Evolutionary conservation across 805 yeast genomes (phyloP), one percentile per base, ranked within the genome.

Genomic region (Blastobotrys americana): DNA sequence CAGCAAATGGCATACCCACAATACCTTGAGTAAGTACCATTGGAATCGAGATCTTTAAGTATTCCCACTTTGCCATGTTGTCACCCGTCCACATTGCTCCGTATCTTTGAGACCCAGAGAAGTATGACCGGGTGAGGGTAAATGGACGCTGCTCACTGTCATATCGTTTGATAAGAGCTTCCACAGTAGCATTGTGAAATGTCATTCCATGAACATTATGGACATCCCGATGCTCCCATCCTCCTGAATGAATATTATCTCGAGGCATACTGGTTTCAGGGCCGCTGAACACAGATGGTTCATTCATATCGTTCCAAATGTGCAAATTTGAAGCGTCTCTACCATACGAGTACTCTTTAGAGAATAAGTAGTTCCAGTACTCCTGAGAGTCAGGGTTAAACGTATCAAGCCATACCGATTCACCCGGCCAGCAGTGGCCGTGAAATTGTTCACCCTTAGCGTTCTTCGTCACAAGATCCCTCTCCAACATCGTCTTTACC

Each of bases 21-120:
- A 85, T 68, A 39, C 88, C 87, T 52, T 81, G 74, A 2, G 94
- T 84, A 47, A 93, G 69, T 13, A 86, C 63, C 96, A 88, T 89
- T 4, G 97, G 96, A 37, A 87, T 73, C 0, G 96, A 85, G 3
- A 77, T 72, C 53, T 74, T 71, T 49, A 93, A 70, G 56, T 87
- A 84, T 50, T 82, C 93, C 98, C 98, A 93, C 53, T 74, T 81
- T 2, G 96, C 86, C 74, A 78, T 82, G 62, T 90, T 93, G 62
- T 93, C 99, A 37, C 99, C 99, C 0, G 96, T 87, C 99, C 98
- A 93, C 77, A 84, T 82, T 0, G 97, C 96, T 0, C 93, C 80
- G 0, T 93, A 72, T 54, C 89, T 73, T 64, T 93, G 97, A 2
- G 96, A 85, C 0, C 98, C 98, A 0, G 97, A 75, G 60, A 73